Conservation (phyloP, 805 yeast species). For the Teunomyces lycoperdinae region DNA sequence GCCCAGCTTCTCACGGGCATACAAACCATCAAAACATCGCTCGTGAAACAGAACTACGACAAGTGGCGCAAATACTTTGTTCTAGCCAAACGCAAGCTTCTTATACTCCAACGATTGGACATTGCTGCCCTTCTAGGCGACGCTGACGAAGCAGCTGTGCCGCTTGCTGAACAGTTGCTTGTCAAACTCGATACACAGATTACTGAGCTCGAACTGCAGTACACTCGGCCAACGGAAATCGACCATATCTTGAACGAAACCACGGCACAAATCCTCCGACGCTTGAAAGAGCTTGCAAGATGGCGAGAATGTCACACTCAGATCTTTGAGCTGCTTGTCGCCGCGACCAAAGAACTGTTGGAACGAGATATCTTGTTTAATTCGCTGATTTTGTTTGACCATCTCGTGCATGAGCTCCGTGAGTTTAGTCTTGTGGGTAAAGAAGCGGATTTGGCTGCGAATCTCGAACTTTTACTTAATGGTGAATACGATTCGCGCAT, state of each 20-base stretch:
- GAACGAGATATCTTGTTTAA: constrained; percentile 55
- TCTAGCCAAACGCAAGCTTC: constrained; percentile 46
- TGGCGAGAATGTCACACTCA: constrained; percentile 51
- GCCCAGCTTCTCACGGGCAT: constrained; percentile 41
- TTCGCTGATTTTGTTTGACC: constrained; percentile 56
- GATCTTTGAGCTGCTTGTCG: constrained; percentile 39
- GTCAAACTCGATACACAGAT: constrained; percentile 44
- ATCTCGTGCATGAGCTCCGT: constrained; percentile 29
- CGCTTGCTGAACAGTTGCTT: constrained; percentile 30
- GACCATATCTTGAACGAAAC: constrained; percentile 51
- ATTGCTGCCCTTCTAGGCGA: constrained; percentile 15
- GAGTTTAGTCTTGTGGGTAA: constrained; percentile 11
- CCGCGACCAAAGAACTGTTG: constrained; percentile 44
- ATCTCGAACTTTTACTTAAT: too few relatives aligned
- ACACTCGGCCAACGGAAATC: constrained; percentile 47
- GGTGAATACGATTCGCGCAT: too few relatives aligned
- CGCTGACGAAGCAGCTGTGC: not conserved
- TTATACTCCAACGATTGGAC: constrained; percentile 44
- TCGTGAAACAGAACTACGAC: constrained; percentile 44
- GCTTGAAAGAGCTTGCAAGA: constrained; percentile 50
- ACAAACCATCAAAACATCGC: constrained; percentile 37
- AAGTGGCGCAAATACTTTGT: constrained; percentile 41
- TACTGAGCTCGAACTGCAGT: constrained; percentile 49
- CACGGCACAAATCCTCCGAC: constrained; percentile 42
- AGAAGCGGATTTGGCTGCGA: not conserved